These are phyloP conservation scores for Geotrichum reessii DNA, from an alignment of 1,139 yeast genomes.

Conservation along the genomic window DNA sequence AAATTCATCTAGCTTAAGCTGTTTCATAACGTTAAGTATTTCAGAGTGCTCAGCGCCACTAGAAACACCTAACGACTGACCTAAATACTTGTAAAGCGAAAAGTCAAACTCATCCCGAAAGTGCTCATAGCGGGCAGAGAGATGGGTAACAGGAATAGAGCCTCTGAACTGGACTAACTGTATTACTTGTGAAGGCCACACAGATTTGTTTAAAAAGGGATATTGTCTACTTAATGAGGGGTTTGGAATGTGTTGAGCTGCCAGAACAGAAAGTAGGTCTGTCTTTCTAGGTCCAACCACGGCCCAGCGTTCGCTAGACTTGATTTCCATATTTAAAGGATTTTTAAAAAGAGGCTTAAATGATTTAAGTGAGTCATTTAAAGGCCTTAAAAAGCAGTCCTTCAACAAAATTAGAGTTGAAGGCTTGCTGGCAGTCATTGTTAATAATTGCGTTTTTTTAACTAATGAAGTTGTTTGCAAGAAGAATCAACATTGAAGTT, in stretches of 20 bases:
- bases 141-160: slow-evolving; percentile 54
- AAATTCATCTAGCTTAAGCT: slow-evolving; percentile 52
- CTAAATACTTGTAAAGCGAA: slow-evolving; percentile 57
- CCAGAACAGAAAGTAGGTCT: slow-evolving; percentile 41
- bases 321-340: slow-evolving; percentile 33
- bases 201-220: slow-evolving; percentile 45
- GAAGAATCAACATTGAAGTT: background rate
- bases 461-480: background rate
- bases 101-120: slow-evolving; percentile 79
- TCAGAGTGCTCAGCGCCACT: slow-evolving; percentile 12
- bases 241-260: slow-evolving; percentile 45
- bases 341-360: slow-evolving; percentile 22
- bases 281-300: slow-evolving; percentile 46
- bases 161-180: slow-evolving; percentile 61
- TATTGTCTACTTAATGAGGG: slow-evolving; percentile 54
- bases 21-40: slow-evolving; percentile 43
- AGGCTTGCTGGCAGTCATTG: background rate
- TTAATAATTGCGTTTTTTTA: background rate
- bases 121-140: slow-evolving; percentile 84
- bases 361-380: slow-evolving; percentile 21
- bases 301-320: slow-evolving; percentile 45
- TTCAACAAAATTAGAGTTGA: slow-evolving; percentile 14
- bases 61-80: slow-evolving; percentile 32
- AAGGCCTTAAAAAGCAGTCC: slow-evolving; percentile 25
- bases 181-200: slow-evolving; percentile 46